These are phyloP conservation scores for Trichoderma asperelloides DNA, from an alignment of 495 filamentous ascomycete species.

Conservation along the genomic window DNA sequence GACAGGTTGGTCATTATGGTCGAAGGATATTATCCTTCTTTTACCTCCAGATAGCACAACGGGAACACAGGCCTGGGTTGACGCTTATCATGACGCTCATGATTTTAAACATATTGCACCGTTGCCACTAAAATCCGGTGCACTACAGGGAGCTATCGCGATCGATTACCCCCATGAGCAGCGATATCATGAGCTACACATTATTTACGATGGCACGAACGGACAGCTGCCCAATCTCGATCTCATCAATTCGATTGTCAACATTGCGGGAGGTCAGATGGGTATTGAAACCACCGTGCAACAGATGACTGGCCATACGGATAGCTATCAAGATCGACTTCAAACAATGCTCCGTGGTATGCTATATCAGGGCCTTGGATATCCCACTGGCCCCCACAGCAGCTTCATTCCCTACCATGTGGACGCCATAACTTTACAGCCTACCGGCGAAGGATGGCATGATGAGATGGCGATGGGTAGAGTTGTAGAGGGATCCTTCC, in stretches of 20 bases:
- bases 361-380: slow-evolving; percentile 81
- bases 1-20: slow-evolving; percentile 90
- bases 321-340: slow-evolving; percentile 74
- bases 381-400: slow-evolving; percentile 86
- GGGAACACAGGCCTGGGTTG: slow-evolving; percentile 93
- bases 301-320: slow-evolving; percentile 75
- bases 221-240: slow-evolving; percentile 93
- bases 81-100: slow-evolving; percentile 91
- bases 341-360: slow-evolving; percentile 89
- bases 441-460: slow-evolving; percentile 85
- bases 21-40: slow-evolving; percentile 94
- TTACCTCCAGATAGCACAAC: slow-evolving; percentile 80
- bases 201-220: slow-evolving; percentile 94
- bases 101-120: slow-evolving; percentile 54
- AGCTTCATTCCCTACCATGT: slow-evolving; percentile 97
- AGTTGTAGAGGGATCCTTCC: slow-evolving; percentile 77
- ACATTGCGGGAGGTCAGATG: slow-evolving; percentile 86
- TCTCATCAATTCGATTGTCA: slow-evolving; percentile 86
- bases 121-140: slow-evolving; percentile 85
- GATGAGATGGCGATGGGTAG: slow-evolving; percentile 94
- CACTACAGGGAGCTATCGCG: slow-evolving; percentile 84
- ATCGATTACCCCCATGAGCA: slow-evolving; percentile 85
- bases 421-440: slow-evolving; percentile 87
- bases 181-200: slow-evolving; percentile 76
- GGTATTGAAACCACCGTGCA: slow-evolving; percentile 75